Evolutionary conservation across 208 protist genomes (phyloP).

Genomic region (Lotmaria passim): DNA sequence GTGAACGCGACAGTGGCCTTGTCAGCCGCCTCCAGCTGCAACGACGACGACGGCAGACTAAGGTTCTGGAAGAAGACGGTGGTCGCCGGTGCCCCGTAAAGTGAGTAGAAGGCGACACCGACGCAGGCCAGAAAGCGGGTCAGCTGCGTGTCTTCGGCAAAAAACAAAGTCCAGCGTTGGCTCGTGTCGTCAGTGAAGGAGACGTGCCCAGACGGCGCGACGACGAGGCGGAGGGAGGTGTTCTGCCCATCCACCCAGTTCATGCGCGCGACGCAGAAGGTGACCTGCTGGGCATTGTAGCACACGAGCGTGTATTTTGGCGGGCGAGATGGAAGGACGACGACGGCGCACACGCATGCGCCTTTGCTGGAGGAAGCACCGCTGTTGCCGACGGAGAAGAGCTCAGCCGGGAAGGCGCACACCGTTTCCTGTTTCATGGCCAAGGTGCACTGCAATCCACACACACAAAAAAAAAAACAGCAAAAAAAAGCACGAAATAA

Average conservation of each 20-base stretch:
- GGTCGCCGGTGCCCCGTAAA: slow-evolving; percentile 50
- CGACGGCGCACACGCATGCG: slow-evolving; percentile 71
- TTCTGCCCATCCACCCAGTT: slow-evolving; percentile 47
- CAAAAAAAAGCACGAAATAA: background rate
- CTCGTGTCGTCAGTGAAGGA: slow-evolving; percentile 69
- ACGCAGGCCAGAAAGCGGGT: slow-evolving; percentile 59
- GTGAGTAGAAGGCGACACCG: slow-evolving; percentile 64
- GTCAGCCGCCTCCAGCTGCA: slow-evolving; percentile 42
- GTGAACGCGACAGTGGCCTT: slow-evolving; percentile 45
- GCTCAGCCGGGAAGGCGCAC: slow-evolving; percentile 54
- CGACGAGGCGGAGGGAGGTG: slow-evolving; percentile 55
- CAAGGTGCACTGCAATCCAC: background rate
- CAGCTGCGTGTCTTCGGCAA: slow-evolving; percentile 44
- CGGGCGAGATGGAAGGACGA: slow-evolving; percentile 46
- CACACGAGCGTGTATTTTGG: slow-evolving; percentile 84
- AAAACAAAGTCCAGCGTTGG: slow-evolving; percentile 62
- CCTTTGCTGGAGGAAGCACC: slow-evolving; percentile 57
- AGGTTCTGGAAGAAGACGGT: slow-evolving; percentile 55
- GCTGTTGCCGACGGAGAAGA: slow-evolving; percentile 53
- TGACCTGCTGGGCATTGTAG: slow-evolving; percentile 74
- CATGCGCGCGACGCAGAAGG: slow-evolving; percentile 61
- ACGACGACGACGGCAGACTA: slow-evolving; percentile 38
- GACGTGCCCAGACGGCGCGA: slow-evolving; percentile 56
- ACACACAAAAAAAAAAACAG: background rate
- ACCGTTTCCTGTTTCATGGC: slow-evolving; percentile 74